phyloP scores from a whole-genome alignment of 2,329 filamentous ascomycete species.

The Botrytis galanthina region DNA sequence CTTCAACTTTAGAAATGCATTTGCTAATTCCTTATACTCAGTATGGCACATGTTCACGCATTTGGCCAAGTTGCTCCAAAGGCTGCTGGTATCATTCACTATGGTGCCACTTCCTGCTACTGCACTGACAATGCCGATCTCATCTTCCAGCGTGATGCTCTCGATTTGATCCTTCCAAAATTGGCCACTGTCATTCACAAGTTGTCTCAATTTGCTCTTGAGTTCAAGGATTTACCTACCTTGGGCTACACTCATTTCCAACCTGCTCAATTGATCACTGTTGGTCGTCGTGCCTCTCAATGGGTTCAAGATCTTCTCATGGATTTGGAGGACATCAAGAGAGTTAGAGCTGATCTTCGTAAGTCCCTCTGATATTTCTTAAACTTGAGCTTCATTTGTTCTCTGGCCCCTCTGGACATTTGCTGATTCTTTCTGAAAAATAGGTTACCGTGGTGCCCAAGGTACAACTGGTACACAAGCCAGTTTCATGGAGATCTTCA shows the following conservation, averaged over 20 bases:
- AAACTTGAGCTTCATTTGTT: not conserved
- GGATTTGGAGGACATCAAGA: conserved; percentile 72
- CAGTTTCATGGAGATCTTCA: conserved; percentile 46
- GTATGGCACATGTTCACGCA: conserved; percentile 58
- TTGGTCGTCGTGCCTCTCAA: conserved; percentile 51
- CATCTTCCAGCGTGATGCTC: conserved; percentile 64
- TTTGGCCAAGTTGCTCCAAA: conserved; percentile 72
- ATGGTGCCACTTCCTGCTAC: conserved; percentile 46
- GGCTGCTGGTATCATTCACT: conserved; percentile 81
- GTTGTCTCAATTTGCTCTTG: conserved; percentile 66
- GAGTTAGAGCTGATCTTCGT: conserved; percentile 54
- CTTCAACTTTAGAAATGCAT: not conserved
- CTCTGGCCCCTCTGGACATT: not conserved
- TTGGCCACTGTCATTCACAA: conserved; percentile 76
- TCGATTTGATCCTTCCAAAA: conserved; percentile 75
- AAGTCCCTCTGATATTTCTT: not conserved
- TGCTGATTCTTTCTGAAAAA: not conserved
- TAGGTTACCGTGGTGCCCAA: conserved; percentile 64
- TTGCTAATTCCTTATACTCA: not conserved
- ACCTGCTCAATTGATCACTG: conserved; percentile 50
- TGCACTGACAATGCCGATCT: conserved; percentile 67
- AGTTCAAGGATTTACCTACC: conserved; percentile 71
- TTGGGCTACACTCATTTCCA: conserved; percentile 76
- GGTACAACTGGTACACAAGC: conserved; percentile 50
- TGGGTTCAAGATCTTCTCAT: conserved; percentile 74